Percentiles rank a stretch among this genome's conserved stretches.
Evolutionary conservation across 73 alveolate genomes (phyloP).

Genomic region (Chromera velia): DNA sequence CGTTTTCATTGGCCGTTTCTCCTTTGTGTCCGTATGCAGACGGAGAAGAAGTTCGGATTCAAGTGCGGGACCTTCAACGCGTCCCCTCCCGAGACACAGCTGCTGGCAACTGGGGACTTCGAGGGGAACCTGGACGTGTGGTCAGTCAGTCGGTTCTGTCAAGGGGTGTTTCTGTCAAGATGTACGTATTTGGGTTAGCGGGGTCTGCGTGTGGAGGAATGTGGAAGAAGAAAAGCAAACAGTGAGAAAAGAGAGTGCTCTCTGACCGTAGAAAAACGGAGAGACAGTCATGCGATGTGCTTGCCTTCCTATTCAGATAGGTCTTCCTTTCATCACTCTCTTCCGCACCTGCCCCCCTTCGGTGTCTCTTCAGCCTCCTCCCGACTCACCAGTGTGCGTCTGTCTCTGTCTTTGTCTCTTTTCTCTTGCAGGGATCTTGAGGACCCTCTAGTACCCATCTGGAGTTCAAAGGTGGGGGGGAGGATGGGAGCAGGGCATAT

Average conservation of each 20-base stretch:
- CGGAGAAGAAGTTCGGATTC: slow-evolving; percentile 73
- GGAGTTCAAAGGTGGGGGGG: slow-evolving; percentile 9
- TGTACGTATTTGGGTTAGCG: no score
- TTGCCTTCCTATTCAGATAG: neutral
- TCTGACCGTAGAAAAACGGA: neutral
- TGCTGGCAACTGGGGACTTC: slow-evolving; percentile 89
- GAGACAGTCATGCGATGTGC: neutral
- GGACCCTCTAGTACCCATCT: slow-evolving; percentile 26
- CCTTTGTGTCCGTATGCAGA: slow-evolving; percentile 30
- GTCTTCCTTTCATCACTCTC: no score
- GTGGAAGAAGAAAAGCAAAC: neutral
- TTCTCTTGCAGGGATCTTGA: no score
- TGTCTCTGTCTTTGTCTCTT: no score
- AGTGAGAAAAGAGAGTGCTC: neutral
- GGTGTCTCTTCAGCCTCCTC: no score
- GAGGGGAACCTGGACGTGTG: slow-evolving; percentile 81
- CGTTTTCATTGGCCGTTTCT: neutral
- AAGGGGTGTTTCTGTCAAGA: no score
- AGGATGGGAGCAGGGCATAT: no score
- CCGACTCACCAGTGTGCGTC: no score
- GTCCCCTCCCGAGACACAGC: slow-evolving; percentile 63
- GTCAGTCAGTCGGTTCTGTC: no score
- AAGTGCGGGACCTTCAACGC: slow-evolving; percentile 88
- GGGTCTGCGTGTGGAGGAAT: no score
- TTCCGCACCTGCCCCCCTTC: no score